A percentile compares a stretch with the other conserved stretches of the same genome.
Conservation (phyloP, 129 eudicot genomes). For the Apium graveolens region DNA sequence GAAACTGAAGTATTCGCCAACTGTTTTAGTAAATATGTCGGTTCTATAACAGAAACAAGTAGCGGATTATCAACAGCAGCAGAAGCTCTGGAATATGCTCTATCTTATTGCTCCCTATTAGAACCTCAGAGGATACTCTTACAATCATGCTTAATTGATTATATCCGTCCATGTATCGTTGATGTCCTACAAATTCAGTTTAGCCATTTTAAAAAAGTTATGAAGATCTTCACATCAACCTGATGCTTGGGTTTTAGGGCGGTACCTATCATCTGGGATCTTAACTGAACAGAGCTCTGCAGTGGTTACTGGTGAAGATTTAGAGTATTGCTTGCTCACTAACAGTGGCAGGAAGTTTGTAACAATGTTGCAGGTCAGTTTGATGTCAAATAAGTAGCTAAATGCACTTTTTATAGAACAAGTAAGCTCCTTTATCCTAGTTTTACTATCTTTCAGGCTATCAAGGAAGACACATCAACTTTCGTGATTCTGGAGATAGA, state of each 20-base stretch:
- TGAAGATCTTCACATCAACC: constrained; percentile 44
- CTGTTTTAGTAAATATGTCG: constrained; percentile 32
- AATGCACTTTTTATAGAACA: not conserved
- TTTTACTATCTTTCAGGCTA: constrained; percentile 23
- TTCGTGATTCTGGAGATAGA: constrained; percentile 42
- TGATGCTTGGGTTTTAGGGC: constrained; percentile 58
- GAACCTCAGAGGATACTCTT: constrained; percentile 43
- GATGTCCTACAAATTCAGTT: constrained; percentile 32
- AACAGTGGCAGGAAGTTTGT: constrained; percentile 69
- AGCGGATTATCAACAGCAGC: constrained; percentile 37
- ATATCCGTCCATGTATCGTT: constrained; percentile 48
- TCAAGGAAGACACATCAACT: constrained; percentile 37
- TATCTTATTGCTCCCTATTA: constrained; percentile 57
- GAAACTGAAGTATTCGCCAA: constrained; percentile 51
- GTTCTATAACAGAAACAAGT: constrained; percentile 40
- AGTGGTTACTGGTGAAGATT: constrained; percentile 25
- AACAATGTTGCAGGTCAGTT: constrained; percentile 56
- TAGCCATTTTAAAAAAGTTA: constrained; percentile 52
- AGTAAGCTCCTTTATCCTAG: constrained; percentile 4
- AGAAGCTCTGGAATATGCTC: constrained; percentile 43
- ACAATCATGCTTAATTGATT: constrained; percentile 40
- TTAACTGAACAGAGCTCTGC: constrained; percentile 27
- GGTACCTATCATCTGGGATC: constrained; percentile 54
- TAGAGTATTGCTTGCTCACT: constrained; percentile 58
- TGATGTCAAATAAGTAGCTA: not conserved